Evolutionary conservation across 805 yeast species (phyloP), one percentile per base, ranked within the genome.

Genomic region (Starmerella sp.): DNA sequence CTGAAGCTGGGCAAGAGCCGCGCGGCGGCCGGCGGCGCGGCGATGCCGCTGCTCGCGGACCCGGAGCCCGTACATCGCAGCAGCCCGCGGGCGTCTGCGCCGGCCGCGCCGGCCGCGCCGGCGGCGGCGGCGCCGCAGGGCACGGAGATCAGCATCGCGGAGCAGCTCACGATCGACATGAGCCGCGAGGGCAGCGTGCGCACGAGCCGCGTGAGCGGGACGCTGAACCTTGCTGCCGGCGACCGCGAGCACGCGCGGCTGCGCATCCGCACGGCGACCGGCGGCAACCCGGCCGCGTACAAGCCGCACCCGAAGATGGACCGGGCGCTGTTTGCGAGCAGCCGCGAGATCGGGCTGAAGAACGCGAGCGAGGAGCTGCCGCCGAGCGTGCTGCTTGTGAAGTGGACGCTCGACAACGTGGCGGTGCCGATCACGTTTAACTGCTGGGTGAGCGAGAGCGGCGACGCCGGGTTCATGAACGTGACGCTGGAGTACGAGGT

Each of bases 261-360:
- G 54, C 79, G 78, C 66, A 76, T 93, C 56, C 66, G 77, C 58
- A 72, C 90, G 60, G 69, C 73, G 43, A 75, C 81, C 43, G 74
- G 71, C 30, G 70, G 76, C 69, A 74, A 39, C 69, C 80, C 73
- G 60, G 73, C 81, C 47, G 89, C 84, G 66, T 93, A 79, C 74
- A 90, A 90, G 70, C 89, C 97, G 14, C 96, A 93, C 74, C 98
- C 98, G 60, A 90, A 91, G 67, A 95, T 93, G 61, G 97, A 93
- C 72, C 83, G 86, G 65, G 73, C 72, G 43, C 69, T 79, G 65
- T 93, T 91, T 69, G 75, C 77, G 46, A 67, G 77, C 13, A 69
- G 74, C 14, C 74, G 77, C 55, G 69, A 77, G 44, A 81, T 93
- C 64, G 84, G 84, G 0, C 77, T 90, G 65, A 86, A 86, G 67